phyloP scores from a whole-genome alignment of 1,284 basidiomycete species.

The Pholiota adiposa region DNA sequence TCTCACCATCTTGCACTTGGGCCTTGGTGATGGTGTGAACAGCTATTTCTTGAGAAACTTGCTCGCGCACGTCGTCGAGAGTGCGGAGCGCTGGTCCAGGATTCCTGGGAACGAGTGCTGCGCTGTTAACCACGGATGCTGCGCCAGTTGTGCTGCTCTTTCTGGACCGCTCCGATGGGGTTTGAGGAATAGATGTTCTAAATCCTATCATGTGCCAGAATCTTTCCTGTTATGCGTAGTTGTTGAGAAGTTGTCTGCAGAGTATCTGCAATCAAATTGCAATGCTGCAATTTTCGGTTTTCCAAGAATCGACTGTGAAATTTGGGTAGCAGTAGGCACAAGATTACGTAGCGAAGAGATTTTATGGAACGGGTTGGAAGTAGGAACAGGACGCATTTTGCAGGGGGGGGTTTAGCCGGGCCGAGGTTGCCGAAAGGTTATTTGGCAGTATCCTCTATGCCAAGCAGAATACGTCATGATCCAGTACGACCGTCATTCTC shows the following conservation, averaged over 20 bases:
- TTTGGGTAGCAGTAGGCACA: background rate
- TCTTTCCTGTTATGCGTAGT: no score
- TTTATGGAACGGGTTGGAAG: no score
- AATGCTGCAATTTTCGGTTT: no score
- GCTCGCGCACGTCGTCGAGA: conserved; percentile 61
- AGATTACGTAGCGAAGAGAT: no score
- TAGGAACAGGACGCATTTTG: no score
- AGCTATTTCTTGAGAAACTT: conserved; percentile 67
- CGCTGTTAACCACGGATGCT: conserved; percentile 21
- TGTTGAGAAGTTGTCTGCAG: no score
- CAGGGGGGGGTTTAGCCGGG: no score
- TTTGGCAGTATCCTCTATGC: no score
- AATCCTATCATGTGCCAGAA: conserved; percentile 24
- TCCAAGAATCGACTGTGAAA: background rate
- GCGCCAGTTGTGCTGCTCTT: conserved; percentile 20
- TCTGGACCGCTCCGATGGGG: conserved; percentile 12
- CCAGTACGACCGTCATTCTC: no score
- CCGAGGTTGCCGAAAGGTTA: no score
- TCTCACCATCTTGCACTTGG: conserved; percentile 34
- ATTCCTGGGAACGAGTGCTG: conserved; percentile 22
- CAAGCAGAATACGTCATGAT: no score
- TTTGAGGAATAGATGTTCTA: conserved; percentile 16
- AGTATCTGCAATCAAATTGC: no score
- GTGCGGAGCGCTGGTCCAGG: conserved; percentile 40
- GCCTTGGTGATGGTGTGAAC: conserved; percentile 55